These are phyloP conservation scores for Oryza nivara DNA, from an alignment of 176 grass and related monocot genomes.

Conservation along the genomic window DNA sequence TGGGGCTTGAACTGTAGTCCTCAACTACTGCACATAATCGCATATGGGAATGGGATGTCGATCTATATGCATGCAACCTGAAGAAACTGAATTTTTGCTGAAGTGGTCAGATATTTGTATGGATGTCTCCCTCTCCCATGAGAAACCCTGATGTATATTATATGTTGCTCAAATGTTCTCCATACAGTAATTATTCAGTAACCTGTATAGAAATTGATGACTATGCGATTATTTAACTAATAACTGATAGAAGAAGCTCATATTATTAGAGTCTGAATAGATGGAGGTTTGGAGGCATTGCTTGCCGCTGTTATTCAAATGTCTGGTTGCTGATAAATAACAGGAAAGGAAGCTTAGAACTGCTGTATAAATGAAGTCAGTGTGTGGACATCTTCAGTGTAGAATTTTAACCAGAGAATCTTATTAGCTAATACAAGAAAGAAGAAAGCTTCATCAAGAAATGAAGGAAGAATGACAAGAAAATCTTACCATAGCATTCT, in stretches of 20 bases:
- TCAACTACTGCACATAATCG: not conserved
- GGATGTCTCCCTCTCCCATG: not conserved
- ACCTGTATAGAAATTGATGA: not conserved
- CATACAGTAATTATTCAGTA: not conserved
- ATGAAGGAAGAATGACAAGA: conserved; percentile 21
- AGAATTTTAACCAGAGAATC: not conserved
- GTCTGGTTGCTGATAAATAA: conserved; percentile 34
- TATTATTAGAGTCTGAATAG: not conserved
- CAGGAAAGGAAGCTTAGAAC: conserved; percentile 10
- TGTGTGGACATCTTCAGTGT: conserved; percentile 9
- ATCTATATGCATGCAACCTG: not conserved
- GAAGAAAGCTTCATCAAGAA: conserved; percentile 26
- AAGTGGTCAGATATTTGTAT: not conserved
- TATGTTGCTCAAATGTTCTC: conserved; percentile 17
- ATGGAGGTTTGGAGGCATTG: not conserved
- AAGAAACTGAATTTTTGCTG: not conserved
- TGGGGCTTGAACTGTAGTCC: not conserved
- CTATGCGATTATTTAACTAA: not conserved
- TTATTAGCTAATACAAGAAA: not conserved
- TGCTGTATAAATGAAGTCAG: conserved; percentile 8
- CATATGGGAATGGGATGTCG: not conserved
- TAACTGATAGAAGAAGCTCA: not conserved
- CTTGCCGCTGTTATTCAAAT: conserved; percentile 2
- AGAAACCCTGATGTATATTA: not conserved
- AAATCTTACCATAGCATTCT: conserved; percentile 18